These are phyloP conservation scores for Candolleomyces eurysporus DNA, from an alignment of 768 basidiomycete species.

Conservation along the genomic window DNA sequence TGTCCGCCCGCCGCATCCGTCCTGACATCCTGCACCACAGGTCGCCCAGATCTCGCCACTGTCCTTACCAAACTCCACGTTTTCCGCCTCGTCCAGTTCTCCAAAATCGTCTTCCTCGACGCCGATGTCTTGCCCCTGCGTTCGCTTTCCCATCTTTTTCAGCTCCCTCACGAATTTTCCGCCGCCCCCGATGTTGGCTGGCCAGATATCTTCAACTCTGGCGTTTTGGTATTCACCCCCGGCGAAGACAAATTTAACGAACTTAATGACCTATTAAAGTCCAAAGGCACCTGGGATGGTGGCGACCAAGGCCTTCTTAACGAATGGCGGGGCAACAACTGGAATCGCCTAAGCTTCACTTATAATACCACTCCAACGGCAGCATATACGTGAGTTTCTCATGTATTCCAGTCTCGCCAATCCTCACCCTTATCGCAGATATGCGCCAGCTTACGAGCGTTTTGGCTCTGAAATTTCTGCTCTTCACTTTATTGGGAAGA, in stretches of 20 bases:
- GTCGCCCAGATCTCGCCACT: slow-evolving; percentile 89
- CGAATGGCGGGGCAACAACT: slow-evolving; percentile 84
- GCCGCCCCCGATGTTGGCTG: slow-evolving; percentile 97
- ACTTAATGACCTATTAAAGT: slow-evolving; percentile 64
- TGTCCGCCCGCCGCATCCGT: slow-evolving; percentile 2
- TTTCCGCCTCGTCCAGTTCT: slow-evolving; percentile 86
- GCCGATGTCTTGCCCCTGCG: slow-evolving; percentile 88
- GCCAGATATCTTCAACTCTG: slow-evolving; percentile 99
- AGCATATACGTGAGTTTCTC: slow-evolving; percentile 80
- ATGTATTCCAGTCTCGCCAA: slow-evolving; percentile 19
- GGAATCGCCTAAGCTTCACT: slow-evolving; percentile 94
- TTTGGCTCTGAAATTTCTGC: slow-evolving; percentile 85
- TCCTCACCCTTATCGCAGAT: slow-evolving; percentile 45
- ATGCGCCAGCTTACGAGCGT: slow-evolving; percentile 94
- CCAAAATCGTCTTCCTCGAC: slow-evolving; percentile 88
- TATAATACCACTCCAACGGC: slow-evolving; percentile 99
- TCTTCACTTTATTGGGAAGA: slow-evolving; percentile 93
- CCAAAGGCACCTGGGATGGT: slow-evolving; percentile 92
- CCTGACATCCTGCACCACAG: slow-evolving; percentile 38
- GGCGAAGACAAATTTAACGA: slow-evolving; percentile 80
- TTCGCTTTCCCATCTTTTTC: slow-evolving; percentile 92
- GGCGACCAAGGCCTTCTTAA: slow-evolving; percentile 98
- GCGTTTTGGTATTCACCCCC: slow-evolving; percentile 85
- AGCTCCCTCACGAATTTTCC: slow-evolving; percentile 77
- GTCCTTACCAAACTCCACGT: slow-evolving; percentile 96